Evolutionary conservation across 2,329 filamentous ascomycete genomes (phyloP).

Genomic region (Fusarium proliferatum): DNA sequence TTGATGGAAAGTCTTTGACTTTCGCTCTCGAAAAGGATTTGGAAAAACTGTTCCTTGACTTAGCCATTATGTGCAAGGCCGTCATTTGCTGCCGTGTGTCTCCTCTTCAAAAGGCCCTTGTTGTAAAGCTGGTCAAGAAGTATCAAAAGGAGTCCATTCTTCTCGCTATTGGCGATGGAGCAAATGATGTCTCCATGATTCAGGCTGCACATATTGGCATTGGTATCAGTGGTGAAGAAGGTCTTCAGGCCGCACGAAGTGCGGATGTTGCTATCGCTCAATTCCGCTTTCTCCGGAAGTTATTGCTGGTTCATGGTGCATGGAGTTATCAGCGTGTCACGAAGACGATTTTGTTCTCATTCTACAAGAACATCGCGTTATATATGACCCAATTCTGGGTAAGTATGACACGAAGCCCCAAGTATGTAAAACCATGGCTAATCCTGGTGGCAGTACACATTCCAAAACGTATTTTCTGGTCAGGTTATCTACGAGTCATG

Average conservation of each 20-base stretch:
- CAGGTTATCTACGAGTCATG: slow-evolving; percentile 99
- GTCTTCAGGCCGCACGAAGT: slow-evolving; percentile 93
- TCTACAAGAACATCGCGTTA: slow-evolving; percentile 98
- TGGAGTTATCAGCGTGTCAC: slow-evolving; percentile 98
- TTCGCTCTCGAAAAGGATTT: slow-evolving; percentile 93
- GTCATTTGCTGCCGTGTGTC: slow-evolving; percentile 98
- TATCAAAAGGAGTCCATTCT: slow-evolving; percentile 89
- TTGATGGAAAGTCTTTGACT: slow-evolving; percentile 95
- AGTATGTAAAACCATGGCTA: slow-evolving; percentile 16
- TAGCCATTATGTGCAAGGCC: slow-evolving; percentile 97
- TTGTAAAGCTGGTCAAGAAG: slow-evolving; percentile 97
- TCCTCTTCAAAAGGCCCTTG: slow-evolving; percentile 94
- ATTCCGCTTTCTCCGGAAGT: slow-evolving; percentile 93
- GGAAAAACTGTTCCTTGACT: slow-evolving; percentile 91
- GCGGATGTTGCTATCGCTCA: slow-evolving; percentile 96
- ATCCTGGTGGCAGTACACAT: slow-evolving; percentile 76
- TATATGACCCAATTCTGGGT: slow-evolving; percentile 99
- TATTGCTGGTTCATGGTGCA: slow-evolving; percentile 92
- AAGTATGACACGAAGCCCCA: slow-evolving; percentile 52
- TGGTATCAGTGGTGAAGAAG: slow-evolving; percentile 96
- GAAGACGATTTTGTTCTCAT: slow-evolving; percentile 97
- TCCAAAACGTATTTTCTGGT: slow-evolving; percentile 98
- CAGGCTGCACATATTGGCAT: slow-evolving; percentile 98
- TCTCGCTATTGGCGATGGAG: slow-evolving; percentile 95
- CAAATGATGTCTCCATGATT: slow-evolving; percentile 99